Evolutionary conservation across 352 stramenopile genomes (phyloP).

Genomic region (Pythium sukuiense): DNA sequence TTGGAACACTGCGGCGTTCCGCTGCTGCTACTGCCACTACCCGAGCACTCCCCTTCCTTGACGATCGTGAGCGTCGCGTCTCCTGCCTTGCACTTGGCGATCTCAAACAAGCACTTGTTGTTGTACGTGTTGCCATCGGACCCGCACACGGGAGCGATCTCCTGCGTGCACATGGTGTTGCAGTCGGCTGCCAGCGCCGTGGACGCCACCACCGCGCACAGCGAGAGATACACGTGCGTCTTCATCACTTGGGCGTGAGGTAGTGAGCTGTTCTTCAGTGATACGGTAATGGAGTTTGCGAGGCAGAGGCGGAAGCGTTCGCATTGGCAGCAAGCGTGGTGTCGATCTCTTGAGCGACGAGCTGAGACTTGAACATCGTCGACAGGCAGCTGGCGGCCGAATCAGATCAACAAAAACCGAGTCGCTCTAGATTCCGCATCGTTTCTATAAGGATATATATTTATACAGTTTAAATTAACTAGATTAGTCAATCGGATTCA

Average conservation of each 20-base stretch:
- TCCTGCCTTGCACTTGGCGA: slow-evolving; percentile 18
- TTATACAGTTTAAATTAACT: not conserved
- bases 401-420: slow-evolving; percentile 1
- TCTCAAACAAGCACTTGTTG: slow-evolving; percentile 19
- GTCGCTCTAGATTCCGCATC: not conserved
- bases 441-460: not conserved
- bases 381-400: not conserved
- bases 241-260: slow-evolving; percentile 2
- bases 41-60: slow-evolving; percentile 13
- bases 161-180: slow-evolving; percentile 8
- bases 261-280: not conserved
- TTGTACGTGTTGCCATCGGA: slow-evolving; percentile 23
- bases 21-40: slow-evolving; percentile 48
- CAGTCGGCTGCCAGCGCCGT: slow-evolving; percentile 10
- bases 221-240: not conserved
- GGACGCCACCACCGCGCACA: not conserved
- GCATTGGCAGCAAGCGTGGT: slow-evolving; percentile 34
- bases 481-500: not conserved
- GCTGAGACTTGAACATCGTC: not conserved
- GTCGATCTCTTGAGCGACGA: slow-evolving; percentile 23
- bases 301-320: too few species aligned
- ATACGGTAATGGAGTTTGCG: not conserved
- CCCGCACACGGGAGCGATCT: slow-evolving; percentile 15
- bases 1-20: slow-evolving; percentile 18
- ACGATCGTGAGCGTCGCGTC: slow-evolving; percentile 12